These are phyloP conservation scores for Lachancea waltii DNA, from an alignment of 805 yeast species.

Conservation along the genomic window DNA sequence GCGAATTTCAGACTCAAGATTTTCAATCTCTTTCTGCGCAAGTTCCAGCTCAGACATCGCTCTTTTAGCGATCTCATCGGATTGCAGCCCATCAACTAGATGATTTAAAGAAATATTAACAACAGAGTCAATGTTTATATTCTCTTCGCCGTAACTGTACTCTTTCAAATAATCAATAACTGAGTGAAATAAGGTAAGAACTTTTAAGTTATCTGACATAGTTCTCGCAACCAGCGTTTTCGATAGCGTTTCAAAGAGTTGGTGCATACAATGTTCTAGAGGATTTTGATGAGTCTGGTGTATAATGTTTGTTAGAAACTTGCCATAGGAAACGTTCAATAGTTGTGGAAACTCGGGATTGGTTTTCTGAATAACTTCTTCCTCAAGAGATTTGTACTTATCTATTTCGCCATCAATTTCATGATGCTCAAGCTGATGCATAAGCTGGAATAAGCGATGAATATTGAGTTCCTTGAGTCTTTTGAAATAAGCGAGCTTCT, in stretches of 20 bases:
- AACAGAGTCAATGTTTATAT: conserved; percentile 46
- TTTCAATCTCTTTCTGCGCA: conserved; percentile 41
- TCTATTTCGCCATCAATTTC: conserved; percentile 57
- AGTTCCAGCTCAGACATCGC: conserved; percentile 58
- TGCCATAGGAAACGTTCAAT: conserved; percentile 20
- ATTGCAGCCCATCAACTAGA: conserved; percentile 62
- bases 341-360: conserved; percentile 36
- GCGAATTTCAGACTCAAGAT: conserved; percentile 50
- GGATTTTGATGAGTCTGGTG: conserved; percentile 47
- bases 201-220: conserved; percentile 37
- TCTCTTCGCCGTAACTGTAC: conserved; percentile 48
- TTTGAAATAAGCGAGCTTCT: conserved; percentile 49
- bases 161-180: conserved; percentile 61
- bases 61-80: conserved; percentile 79
- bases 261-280: conserved; percentile 54
- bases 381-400: conserved; percentile 40
- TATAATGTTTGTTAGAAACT: conserved; percentile 17
- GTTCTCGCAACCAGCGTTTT: conserved; percentile 52
- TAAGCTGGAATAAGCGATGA: conserved; percentile 42
- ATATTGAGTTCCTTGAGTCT: conserved; percentile 53
- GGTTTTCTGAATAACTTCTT: conserved; percentile 22
- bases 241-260: conserved; percentile 46
- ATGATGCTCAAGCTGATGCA: conserved; percentile 50
- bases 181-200: conserved; percentile 41
- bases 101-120: conserved; percentile 72